Evolutionary conservation across 345 rosid genomes (phyloP).

Genomic region (Stellera chamaejasme): DNA sequence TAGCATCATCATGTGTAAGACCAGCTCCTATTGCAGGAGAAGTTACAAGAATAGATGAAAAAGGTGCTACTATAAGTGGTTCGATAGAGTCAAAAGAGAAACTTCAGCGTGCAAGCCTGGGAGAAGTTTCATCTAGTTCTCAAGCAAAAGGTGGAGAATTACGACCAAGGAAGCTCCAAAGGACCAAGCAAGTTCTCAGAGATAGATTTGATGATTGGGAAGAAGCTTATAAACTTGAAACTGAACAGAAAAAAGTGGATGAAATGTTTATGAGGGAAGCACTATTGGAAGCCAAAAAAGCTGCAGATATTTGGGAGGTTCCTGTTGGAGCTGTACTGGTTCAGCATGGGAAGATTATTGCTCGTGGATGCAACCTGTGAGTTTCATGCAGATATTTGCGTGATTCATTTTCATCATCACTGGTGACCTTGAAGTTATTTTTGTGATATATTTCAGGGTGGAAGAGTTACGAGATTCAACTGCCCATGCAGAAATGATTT

Average conservation of each 20-base stretch:
- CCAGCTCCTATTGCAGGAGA: conserved; percentile 27
- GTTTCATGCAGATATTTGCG: conserved; percentile 19
- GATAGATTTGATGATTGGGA: conserved; percentile 98
- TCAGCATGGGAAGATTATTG: conserved; percentile 76
- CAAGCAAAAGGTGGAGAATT: conserved; percentile 28
- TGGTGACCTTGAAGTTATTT: conserved; percentile 9
- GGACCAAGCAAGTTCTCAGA: conserved; percentile 54
- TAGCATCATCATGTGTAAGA: conserved; percentile 28
- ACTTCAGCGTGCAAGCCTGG: conserved; percentile 26
- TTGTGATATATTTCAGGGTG: conserved; percentile 48
- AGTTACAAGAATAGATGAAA: conserved; percentile 29
- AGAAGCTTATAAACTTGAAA: conserved; percentile 69
- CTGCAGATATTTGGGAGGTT: conserved; percentile 96
- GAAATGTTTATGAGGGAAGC: conserved; percentile 97
- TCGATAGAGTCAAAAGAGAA: conserved; percentile 28
- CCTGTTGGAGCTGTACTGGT: conserved; percentile 97
- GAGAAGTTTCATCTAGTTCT: conserved; percentile 26
- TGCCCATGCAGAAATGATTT: conserved; percentile 96
- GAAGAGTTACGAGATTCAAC: conserved; percentile 94
- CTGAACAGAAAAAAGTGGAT: conserved; percentile 62
- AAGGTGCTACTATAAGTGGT: conserved; percentile 26
- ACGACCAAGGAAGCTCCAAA: conserved; percentile 63
- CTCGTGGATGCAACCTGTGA: conserved; percentile 92
- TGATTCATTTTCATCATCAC: conserved; percentile 5
- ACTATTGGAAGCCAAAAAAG: conserved; percentile 80